Conservation (phyloP, 192 early-diverging fungal genomes). For the Coemansia sp. region DNA sequence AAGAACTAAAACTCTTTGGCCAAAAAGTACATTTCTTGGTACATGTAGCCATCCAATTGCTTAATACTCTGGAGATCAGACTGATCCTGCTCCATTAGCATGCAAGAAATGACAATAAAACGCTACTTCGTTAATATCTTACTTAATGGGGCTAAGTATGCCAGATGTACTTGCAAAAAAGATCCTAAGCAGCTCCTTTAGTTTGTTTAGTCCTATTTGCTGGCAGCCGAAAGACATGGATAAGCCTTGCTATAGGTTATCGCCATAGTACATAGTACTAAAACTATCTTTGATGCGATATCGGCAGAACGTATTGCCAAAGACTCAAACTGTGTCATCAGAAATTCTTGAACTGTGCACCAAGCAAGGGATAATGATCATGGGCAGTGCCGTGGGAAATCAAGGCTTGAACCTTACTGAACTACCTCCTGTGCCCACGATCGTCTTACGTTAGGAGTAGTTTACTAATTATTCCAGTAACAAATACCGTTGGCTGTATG, state of each 20-base stretch:
- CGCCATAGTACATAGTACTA: not conserved
- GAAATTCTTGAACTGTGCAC: conserved; percentile 61
- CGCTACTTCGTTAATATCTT: too few relatives aligned
- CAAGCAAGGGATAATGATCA: conserved; percentile 55
- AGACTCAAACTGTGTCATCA: conserved; percentile 53
- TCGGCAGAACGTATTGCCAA: conserved; percentile 40
- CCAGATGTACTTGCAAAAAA: too few relatives aligned
- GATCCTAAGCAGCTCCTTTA: not conserved
- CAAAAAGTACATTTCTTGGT: too few relatives aligned
- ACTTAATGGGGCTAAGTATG: too few relatives aligned
- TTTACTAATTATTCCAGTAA: not conserved
- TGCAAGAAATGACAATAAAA: too few relatives aligned
- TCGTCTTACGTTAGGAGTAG: not conserved
- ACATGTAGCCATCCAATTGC: too few relatives aligned
- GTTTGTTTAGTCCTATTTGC: not conserved
- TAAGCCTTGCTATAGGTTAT: too few relatives aligned
- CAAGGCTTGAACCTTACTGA: conserved; percentile 65
- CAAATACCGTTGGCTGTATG: not conserved
- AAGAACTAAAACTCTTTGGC: too few relatives aligned
- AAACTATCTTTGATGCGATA: not conserved
- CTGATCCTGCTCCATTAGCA: too few relatives aligned
- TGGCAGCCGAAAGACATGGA: not conserved
- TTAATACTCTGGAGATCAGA: too few relatives aligned
- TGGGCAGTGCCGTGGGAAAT: conserved; percentile 77
- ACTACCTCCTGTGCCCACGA: conserved; percentile 41